Evolutionary conservation across 2,329 filamentous ascomycete species (phyloP).

Genomic region (Aurifilum marmelostoma): DNA sequence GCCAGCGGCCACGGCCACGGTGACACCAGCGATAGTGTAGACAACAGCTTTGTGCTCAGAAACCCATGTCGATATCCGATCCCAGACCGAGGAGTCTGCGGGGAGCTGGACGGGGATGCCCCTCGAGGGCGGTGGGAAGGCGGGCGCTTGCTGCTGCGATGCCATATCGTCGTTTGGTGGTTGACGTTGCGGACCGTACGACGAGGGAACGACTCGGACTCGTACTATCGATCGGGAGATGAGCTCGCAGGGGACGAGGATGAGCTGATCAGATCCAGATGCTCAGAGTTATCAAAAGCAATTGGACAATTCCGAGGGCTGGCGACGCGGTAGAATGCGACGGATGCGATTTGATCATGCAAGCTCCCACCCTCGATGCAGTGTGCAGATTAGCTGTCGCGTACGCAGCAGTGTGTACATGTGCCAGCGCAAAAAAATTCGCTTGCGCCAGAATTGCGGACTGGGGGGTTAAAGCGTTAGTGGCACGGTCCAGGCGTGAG

Average conservation of each 20-base stretch:
- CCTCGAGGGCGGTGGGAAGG: constrained; percentile 48
- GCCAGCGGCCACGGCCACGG: constrained; percentile 79
- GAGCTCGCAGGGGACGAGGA: not conserved
- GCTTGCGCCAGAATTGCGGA: constrained; percentile 24
- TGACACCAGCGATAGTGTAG: constrained; percentile 94
- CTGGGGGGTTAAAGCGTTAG: constrained; percentile 1
- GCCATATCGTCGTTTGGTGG: constrained; percentile 9
- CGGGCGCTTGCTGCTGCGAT: constrained; percentile 43
- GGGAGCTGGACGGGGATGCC: constrained; percentile 53
- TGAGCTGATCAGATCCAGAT: constrained; percentile 4
- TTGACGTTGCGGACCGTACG: constrained; percentile 1
- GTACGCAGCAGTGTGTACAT: not conserved
- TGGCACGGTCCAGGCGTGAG: constrained; percentile 20
- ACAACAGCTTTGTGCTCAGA: constrained; percentile 94
- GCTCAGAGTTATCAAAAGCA: constrained; percentile 3
- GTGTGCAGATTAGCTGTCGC: constrained; percentile 11
- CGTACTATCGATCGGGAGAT: not conserved
- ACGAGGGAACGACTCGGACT: not conserved
- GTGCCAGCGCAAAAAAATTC: constrained; percentile 26
- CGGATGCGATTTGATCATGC: constrained; percentile 13
- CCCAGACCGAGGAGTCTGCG: constrained; percentile 75
- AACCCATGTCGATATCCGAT: constrained; percentile 87
- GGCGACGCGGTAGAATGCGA: constrained; percentile 12
- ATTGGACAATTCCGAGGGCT: constrained; percentile 12
- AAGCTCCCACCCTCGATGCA: constrained; percentile 12